A percentile compares a stretch with the other conserved stretches of the same genome.
Evolutionary conservation across 768 basidiomycete genomes (phyloP).

Genomic region (Lactifluus echinatus): DNA sequence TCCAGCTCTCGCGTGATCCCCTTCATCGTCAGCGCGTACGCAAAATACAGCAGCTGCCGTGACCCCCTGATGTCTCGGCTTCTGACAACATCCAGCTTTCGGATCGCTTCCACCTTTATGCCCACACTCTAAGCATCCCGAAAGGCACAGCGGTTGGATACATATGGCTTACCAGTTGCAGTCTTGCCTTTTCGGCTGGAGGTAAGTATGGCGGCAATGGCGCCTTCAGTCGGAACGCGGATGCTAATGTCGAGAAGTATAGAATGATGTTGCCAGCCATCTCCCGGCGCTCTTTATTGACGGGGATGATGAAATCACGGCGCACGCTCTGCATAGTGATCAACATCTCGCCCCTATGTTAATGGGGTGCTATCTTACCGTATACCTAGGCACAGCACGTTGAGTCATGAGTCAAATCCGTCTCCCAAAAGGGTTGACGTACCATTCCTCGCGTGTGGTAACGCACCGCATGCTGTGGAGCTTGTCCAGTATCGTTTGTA

Average conservation of each 20-base stretch:
- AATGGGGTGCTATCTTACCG: constrained; percentile 36
- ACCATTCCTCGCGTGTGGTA: constrained; percentile 95
- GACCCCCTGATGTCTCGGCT: constrained; percentile 74
- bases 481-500: constrained; percentile 80
- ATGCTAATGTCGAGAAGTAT: constrained; percentile 72
- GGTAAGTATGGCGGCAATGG: constrained; percentile 96
- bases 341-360: background rate
- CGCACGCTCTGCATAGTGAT: constrained; percentile 52
- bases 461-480: constrained; percentile 96
- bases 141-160: background rate
- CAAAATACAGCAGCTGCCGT: constrained; percentile 84
- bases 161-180: constrained; percentile 50
- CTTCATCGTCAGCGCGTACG: constrained; percentile 90
- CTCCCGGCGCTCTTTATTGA: constrained; percentile 81
- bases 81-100: constrained; percentile 81
- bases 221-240: constrained; percentile 75
- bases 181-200: constrained; percentile 79
- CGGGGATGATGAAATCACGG: constrained; percentile 82
- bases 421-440: constrained; percentile 16
- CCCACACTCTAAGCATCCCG: background rate
- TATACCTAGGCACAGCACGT: constrained; percentile 44
- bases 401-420: background rate
- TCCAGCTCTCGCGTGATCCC: constrained; percentile 89
- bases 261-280: constrained; percentile 95
- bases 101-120: constrained; percentile 68